phyloP scores from a whole-genome alignment of 2,329 filamentous ascomycete genomes.

The Drechslerella stenobrocha region DNA sequence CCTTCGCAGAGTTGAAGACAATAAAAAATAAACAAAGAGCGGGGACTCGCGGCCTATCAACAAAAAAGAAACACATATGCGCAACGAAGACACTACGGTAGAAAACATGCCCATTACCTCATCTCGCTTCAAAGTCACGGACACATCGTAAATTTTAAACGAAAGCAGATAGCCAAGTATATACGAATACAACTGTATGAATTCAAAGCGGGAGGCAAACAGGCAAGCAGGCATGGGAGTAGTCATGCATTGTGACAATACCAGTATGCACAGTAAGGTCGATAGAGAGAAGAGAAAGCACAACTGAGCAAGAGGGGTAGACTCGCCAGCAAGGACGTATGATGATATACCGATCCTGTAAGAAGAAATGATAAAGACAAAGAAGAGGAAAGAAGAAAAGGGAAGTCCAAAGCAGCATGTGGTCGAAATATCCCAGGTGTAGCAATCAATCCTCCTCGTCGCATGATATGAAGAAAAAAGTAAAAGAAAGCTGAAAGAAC shows the following conservation, averaged over 20 bases:
- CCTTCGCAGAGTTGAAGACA: too few species aligned
- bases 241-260: neutral
- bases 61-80: too few species aligned
- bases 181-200: slow-evolving; percentile 26
- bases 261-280: neutral
- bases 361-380: neutral
- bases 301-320: neutral
- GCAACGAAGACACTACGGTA: too few species aligned
- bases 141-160: too few species aligned
- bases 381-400: neutral
- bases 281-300: neutral
- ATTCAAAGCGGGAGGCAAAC: neutral
- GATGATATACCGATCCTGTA: neutral
- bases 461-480: slow-evolving; percentile 2
- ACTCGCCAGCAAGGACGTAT: neutral
- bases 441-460: slow-evolving; percentile 4
- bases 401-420: neutral
- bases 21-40: too few species aligned
- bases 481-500: slow-evolving; percentile 5
- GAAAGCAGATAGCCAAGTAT: slow-evolving; percentile 11
- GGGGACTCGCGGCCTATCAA: too few species aligned
- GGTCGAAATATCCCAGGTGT: neutral
- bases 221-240: neutral
- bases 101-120: too few species aligned
- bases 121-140: neutral